These are phyloP conservation scores for Fusarium agapanthi DNA, from an alignment of 2,329 filamentous ascomycete genomes.

Conservation along the genomic window DNA sequence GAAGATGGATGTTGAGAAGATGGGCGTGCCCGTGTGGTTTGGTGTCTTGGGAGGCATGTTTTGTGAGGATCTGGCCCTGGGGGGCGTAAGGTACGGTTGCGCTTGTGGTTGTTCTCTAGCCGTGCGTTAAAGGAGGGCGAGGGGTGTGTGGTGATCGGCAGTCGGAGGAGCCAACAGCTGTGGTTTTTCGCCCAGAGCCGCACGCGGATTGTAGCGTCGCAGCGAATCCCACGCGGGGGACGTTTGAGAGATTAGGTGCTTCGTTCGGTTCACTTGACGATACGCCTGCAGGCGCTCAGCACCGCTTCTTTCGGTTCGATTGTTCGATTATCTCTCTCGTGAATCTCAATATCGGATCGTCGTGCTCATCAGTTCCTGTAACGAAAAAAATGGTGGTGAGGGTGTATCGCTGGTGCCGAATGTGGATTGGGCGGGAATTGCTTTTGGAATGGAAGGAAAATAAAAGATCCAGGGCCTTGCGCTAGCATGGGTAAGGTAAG, in stretches of 20 bases:
- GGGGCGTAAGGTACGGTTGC: not conserved
- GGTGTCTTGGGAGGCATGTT: constrained; percentile 41
- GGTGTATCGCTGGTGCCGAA: constrained; percentile 11
- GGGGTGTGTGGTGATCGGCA: constrained; percentile 23
- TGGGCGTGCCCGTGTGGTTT: constrained; percentile 43
- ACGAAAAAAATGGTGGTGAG: not conserved
- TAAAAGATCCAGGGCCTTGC: constrained; percentile 31
- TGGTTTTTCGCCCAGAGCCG: constrained; percentile 21
- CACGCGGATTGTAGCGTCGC: constrained; percentile 18
- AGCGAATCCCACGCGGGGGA: not conserved
- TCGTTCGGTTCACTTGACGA: not conserved
- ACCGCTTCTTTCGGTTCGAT: not conserved
- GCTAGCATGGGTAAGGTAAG: not conserved
- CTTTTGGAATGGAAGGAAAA: constrained; percentile 21
- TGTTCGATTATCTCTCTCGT: not conserved
- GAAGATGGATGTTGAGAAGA: constrained; percentile 50
- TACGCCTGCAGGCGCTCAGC: constrained; percentile 5
- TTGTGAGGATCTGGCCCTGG: not conserved
- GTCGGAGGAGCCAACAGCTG: constrained; percentile 10
- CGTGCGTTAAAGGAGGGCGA: constrained; percentile 12
- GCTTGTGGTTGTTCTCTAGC: not conserved
- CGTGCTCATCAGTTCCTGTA: not conserved
- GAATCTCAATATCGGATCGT: not conserved
- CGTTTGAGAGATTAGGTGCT: not conserved
- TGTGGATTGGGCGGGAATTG: constrained; percentile 11